phyloP scores from a whole-genome alignment of 495 filamentous ascomycete genomes.

The Hypoxylon cercidicola region DNA sequence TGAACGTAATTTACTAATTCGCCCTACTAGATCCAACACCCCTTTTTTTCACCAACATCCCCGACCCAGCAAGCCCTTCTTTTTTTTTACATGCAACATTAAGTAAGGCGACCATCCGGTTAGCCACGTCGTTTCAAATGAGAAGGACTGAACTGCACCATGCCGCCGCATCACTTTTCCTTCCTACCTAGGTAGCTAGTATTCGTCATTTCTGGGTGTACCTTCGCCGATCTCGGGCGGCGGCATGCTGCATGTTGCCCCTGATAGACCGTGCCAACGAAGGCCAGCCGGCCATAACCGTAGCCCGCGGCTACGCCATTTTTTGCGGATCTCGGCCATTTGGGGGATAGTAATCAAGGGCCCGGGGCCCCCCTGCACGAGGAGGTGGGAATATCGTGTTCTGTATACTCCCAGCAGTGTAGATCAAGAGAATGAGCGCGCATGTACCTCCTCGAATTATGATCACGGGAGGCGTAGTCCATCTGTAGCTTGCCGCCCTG shows the following conservation, averaged over 20 bases:
- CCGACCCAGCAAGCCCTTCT: not conserved
- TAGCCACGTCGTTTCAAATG: slow-evolving; percentile 4
- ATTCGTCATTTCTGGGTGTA: not conserved
- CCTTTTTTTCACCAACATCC: not conserved
- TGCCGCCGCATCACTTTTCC: slow-evolving; percentile 1
- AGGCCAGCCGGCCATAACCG: not conserved
- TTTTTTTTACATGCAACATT: not conserved
- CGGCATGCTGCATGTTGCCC: slow-evolving; percentile 4
- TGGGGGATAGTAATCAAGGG: not conserved
- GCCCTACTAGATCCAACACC: not conserved
- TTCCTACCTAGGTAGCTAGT: not conserved
- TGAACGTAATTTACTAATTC: slow-evolving; percentile 1
- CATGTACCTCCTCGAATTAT: not conserved
- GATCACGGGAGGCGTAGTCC: not conserved
- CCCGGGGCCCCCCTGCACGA: too few relatives aligned
- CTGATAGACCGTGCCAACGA: not conserved
- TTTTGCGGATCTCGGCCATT: slow-evolving; percentile 1
- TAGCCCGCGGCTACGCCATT: not conserved
- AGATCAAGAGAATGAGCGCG: not conserved
- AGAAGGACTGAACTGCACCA: not conserved
- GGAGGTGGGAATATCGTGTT: not conserved
- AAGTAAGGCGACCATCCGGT: not conserved
- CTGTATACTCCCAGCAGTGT: slow-evolving; percentile 1
- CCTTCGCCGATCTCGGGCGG: not conserved
- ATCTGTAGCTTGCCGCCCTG: not conserved